Conservation (phyloP, 352 stramenopile genomes). For the Thraustochytrium sp. region DNA sequence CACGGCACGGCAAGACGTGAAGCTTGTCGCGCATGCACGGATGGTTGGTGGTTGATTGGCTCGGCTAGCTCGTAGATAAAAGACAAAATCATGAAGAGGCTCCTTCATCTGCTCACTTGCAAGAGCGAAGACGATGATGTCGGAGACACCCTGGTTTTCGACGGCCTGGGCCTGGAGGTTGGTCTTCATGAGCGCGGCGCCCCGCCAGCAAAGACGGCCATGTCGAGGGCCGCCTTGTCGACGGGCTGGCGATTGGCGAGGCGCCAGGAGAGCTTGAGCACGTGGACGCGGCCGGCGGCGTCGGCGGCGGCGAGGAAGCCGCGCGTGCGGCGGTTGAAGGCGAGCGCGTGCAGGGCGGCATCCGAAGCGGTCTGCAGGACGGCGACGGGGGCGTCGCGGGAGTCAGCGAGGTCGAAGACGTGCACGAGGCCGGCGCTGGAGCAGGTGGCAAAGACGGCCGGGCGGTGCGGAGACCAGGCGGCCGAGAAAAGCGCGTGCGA, state of each 20-base stretch:
- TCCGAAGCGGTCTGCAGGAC: constrained; percentile 55
- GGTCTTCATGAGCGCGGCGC: no score
- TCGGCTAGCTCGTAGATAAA: no score
- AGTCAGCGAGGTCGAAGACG: constrained; percentile 62
- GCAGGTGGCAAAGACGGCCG: constrained; percentile 64
- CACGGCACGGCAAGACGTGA: no score
- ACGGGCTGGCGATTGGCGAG: constrained; percentile 67
- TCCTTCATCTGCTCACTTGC: no score
- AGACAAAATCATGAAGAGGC: no score
- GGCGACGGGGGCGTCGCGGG: neutral
- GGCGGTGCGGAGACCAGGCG: constrained; percentile 54
- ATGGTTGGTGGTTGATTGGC: no score
- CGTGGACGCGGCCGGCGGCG: constrained; percentile 60
- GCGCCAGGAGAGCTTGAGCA: constrained; percentile 74
- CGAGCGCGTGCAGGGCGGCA: constrained; percentile 70
- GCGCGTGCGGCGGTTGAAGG: constrained; percentile 71
- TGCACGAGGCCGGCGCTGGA: constrained; percentile 68
- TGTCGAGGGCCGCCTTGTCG: constrained; percentile 49
- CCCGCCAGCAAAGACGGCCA: neutral
- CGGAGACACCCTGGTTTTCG: no score
- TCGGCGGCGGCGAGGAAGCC: constrained; percentile 72
- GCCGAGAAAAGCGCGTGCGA: neutral
- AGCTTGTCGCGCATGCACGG: no score
- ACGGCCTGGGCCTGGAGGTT: no score
- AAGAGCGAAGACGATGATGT: no score